These are phyloP conservation scores for Thoreauomyces humboldtii DNA, from an alignment of 192 early-diverging fungal genomes.

Conservation along the genomic window DNA sequence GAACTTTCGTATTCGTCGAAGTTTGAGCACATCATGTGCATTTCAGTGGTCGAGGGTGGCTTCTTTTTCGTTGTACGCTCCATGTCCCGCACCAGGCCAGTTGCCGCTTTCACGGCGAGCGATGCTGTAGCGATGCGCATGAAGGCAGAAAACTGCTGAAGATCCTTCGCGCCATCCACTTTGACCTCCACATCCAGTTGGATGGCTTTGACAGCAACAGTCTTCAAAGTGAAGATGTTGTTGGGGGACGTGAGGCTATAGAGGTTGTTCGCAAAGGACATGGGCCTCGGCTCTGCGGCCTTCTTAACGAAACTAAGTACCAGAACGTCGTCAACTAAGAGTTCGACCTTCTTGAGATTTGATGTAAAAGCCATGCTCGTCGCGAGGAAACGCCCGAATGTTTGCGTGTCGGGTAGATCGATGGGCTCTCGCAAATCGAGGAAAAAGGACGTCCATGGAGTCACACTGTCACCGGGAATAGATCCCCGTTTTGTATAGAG, in stretches of 20 bases:
- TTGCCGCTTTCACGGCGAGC: slow-evolving; percentile 52
- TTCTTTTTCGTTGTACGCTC: slow-evolving; percentile 84
- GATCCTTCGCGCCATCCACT: slow-evolving; percentile 27
- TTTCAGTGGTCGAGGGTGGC: slow-evolving; percentile 66
- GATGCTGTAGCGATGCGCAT: slow-evolving; percentile 66
- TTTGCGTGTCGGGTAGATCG: slow-evolving; percentile 60
- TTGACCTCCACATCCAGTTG: slow-evolving; percentile 47
- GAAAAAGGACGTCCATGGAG: slow-evolving; percentile 72
- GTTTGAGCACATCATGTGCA: slow-evolving; percentile 71
- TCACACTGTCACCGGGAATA: slow-evolving; percentile 42
- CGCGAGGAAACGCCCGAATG: slow-evolving; percentile 67
- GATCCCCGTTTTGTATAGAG: slow-evolving; percentile 73
- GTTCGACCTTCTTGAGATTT: slow-evolving; percentile 64
- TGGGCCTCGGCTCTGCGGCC: slow-evolving; percentile 56
- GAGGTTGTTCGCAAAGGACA: slow-evolving; percentile 44
- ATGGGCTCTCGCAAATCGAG: slow-evolving; percentile 75
- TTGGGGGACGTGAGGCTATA: slow-evolving; percentile 63
- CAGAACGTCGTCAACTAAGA: slow-evolving; percentile 59
- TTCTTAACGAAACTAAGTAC: slow-evolving; percentile 67
- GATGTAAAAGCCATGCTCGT: slow-evolving; percentile 76
- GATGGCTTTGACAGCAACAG: slow-evolving; percentile 55
- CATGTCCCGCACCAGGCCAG: slow-evolving; percentile 67
- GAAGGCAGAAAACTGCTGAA: slow-evolving; percentile 47
- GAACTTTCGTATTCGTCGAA: slow-evolving; percentile 76
- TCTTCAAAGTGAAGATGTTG: slow-evolving; percentile 65